These are phyloP conservation scores for Castanea mollissima DNA, from an alignment of 306 rosid genomes.

Conservation along the genomic window DNA sequence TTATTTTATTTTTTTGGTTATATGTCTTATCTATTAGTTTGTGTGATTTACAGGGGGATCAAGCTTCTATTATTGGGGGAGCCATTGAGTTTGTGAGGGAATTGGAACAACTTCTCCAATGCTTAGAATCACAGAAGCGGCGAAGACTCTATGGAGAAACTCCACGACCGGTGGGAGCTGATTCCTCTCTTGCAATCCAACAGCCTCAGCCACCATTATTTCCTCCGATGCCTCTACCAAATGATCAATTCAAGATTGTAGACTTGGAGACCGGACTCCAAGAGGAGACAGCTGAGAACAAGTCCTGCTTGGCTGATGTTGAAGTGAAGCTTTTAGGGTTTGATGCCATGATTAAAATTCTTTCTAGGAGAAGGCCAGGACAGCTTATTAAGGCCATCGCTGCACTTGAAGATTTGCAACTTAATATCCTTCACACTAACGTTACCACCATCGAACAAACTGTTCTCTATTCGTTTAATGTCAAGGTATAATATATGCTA, in stretches of 20 bases:
- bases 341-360: conserved; percentile 88
- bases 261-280: conserved; percentile 59
- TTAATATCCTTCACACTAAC: conserved; percentile 86
- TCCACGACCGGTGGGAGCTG: conserved; percentile 50
- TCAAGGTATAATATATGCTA: conserved; percentile 47
- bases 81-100: conserved; percentile 97
- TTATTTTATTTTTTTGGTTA: neutral
- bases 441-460: conserved; percentile 96
- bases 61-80: conserved; percentile 98
- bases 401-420: conserved; percentile 92
- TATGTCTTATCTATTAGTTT: neutral
- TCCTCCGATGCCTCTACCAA: conserved; percentile 42
- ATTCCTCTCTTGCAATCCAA: conserved; percentile 25
- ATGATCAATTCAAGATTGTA: conserved; percentile 55
- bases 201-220: conserved; percentile 42
- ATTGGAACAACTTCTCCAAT: conserved; percentile 87
- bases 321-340: conserved; percentile 89
- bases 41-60: conserved; percentile 63
- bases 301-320: conserved; percentile 92
- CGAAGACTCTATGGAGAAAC: conserved; percentile 73
- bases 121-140: conserved; percentile 89
- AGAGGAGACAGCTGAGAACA: conserved; percentile 82
- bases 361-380: conserved; percentile 84
- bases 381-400: conserved; percentile 88
- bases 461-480: conserved; percentile 91